Evolutionary conservation across 2,329 filamentous ascomycete species (phyloP), one percentile per base, ranked within the genome.

Genomic region (Fusarium brevicatenulatum): DNA sequence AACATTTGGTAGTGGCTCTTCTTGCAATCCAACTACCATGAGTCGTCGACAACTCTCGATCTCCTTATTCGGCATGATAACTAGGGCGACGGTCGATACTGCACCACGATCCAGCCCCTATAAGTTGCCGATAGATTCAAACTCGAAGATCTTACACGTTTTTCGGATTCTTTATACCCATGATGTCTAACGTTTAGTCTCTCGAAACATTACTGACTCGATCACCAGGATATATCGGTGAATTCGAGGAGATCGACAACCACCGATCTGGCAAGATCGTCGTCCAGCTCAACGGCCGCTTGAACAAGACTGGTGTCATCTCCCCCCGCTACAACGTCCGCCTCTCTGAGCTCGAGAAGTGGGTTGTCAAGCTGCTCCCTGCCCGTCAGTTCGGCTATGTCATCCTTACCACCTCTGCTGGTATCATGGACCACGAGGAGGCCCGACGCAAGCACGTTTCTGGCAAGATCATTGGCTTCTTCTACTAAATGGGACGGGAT

Each of bases 401-500:
- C 83, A 95, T 99, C 87, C 93, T 99, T 82, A 99, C 96, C 86
- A 99, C 96, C 87, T 98, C 95, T 71, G 95, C 96, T 76, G 96
- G 96, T 86, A 99, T 99, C 87, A 98, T 99, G 95, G 96, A 99
- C 90, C 96, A 99, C 90, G 96, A 99, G 91, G 96, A 99, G 92
- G 96, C 96, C 80, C 91, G 96, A 84, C 91, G 96, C 86, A 98
- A 98, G 92, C 96, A 99, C 90, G 96, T 98, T 83, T 92, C 95
- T 80, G 96, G 96, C 88, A 99, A 99, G 92, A 94, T 99, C 87
- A 94, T 98, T 81, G 96, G 96, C 82, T 99, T 98, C 92, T 98
- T 98, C 91, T 98, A 98, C 91, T 98, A 96, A 82, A 80, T 34
- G 73, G 75, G 74, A 67, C 70, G 70, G 66, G 73, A 74, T 61